phyloP scores from a whole-genome alignment of 139 green algal genomes.

The Chlorella sp. region DNA sequence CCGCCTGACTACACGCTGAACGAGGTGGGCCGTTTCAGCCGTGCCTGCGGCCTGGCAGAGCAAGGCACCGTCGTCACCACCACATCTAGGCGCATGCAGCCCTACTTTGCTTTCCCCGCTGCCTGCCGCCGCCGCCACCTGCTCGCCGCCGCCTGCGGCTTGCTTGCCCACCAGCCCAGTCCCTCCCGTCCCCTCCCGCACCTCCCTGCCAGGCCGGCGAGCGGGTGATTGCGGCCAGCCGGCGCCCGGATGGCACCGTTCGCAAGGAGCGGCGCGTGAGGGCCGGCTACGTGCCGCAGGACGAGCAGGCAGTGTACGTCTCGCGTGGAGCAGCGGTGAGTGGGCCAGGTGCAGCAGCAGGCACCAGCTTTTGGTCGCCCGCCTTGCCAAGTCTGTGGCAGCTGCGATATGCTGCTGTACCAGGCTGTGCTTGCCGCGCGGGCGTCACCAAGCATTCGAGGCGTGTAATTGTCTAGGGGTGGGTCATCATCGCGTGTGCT shows the following conservation, averaged over 20 bases:
- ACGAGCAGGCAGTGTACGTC: constrained; percentile 80
- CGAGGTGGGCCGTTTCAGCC: background rate
- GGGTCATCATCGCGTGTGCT: no score
- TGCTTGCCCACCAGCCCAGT: background rate
- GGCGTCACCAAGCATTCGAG: no score
- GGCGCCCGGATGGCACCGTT: constrained; percentile 75
- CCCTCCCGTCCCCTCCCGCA: background rate
- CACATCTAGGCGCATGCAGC: background rate
- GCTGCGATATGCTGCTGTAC: no score
- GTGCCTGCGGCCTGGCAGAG: no score
- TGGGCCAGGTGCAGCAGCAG: background rate
- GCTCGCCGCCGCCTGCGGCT: background rate
- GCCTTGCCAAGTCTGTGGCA: no score
- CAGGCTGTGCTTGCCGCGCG: background rate
- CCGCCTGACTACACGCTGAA: constrained; percentile 25
- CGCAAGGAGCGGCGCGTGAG: constrained; percentile 82
- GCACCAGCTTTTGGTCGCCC: no score
- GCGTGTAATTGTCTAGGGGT: no score
- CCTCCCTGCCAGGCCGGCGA: constrained; percentile 15
- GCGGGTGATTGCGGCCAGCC: constrained; percentile 56
- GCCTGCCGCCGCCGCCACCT: background rate
- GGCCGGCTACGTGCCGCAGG: constrained; percentile 85
- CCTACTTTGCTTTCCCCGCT: no score
- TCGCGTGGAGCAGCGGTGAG: constrained; percentile 11
- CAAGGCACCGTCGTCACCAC: no score